Evolutionary conservation across 2,329 filamentous ascomycete genomes (phyloP).

Genomic region (Epichloe glyceriae): DNA sequence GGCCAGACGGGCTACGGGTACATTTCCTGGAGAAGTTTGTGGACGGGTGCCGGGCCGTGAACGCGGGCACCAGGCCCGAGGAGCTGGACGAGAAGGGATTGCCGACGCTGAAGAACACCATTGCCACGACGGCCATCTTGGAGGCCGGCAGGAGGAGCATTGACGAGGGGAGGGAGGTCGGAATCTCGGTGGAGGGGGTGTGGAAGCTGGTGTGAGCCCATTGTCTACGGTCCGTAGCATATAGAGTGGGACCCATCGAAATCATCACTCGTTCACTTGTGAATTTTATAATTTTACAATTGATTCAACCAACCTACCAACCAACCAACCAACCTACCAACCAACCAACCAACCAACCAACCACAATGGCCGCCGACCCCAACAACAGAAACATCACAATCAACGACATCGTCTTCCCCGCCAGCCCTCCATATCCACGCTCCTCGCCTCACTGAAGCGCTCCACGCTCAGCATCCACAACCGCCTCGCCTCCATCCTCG

Average conservation of each 20-base stretch:
- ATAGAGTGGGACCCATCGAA: not conserved
- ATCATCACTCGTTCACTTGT: not conserved
- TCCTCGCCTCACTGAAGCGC: conserved; percentile 59
- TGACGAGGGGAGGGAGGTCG: conserved; percentile 62
- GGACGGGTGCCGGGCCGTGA: conserved; percentile 68
- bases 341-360: not conserved
- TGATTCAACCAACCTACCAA: not conserved
- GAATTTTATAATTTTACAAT: too few species aligned
- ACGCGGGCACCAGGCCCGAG: conserved; percentile 59
- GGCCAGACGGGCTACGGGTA: conserved; percentile 90
- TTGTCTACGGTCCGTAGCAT: too few species aligned
- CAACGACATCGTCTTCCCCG: conserved; percentile 37
- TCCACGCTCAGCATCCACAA: conserved; percentile 69
- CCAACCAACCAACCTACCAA: not conserved
- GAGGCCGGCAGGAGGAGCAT: conserved; percentile 76
- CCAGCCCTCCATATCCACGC: conserved; percentile 54
- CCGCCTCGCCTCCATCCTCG: conserved; percentile 64
- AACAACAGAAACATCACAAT: conserved; percentile 9
- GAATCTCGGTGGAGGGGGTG: conserved; percentile 51
- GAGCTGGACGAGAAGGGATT: conserved; percentile 70
- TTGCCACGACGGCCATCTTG: conserved; percentile 82
- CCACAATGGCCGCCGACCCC: not conserved
- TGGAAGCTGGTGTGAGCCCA: conserved; percentile 48
- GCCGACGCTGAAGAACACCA: conserved; percentile 77
- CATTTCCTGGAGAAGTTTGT: conserved; percentile 95